phyloP scores from a whole-genome alignment of 768 basidiomycete species.

The Clitopilus hobsonii region DNA sequence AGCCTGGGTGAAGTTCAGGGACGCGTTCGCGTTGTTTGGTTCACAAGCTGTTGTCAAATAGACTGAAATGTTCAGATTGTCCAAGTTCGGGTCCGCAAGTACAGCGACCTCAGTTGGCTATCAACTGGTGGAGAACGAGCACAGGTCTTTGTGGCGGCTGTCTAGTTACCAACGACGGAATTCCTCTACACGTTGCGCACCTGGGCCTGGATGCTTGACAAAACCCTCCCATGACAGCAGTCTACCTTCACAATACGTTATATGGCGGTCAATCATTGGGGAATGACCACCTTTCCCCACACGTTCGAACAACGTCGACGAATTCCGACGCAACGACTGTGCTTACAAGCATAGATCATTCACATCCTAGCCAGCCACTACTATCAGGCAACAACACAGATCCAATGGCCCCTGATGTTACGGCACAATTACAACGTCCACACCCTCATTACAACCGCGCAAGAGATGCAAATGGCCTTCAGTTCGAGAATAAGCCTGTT shows the following conservation, averaged over 20 bases:
- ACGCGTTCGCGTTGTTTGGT: conserved; percentile 8
- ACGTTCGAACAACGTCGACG: conserved; percentile 37
- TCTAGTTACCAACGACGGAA: conserved; percentile 1
- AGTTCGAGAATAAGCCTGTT: conserved; percentile 21
- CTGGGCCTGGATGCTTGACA: conserved; percentile 15
- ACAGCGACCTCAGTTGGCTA: conserved; percentile 6
- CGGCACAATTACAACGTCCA: not conserved
- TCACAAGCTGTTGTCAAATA: conserved; percentile 8
- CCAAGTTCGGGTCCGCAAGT: conserved; percentile 5
- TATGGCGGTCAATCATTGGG: conserved; percentile 23
- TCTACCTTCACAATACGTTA: conserved; percentile 53
- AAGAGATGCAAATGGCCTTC: conserved; percentile 12
- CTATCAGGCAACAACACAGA: conserved; percentile 26
- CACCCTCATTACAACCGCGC: conserved; percentile 13
- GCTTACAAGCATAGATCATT: conserved; percentile 31
- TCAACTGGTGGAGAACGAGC: conserved; percentile 2
- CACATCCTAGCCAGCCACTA: conserved; percentile 40
- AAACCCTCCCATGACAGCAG: conserved; percentile 45
- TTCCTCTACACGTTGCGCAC: conserved; percentile 9
- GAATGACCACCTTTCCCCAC: conserved; percentile 23
- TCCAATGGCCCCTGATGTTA: conserved; percentile 13
- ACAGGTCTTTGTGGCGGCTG: not conserved
- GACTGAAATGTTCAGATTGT: conserved; percentile 9
- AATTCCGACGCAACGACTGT: conserved; percentile 32
- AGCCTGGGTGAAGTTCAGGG: not conserved